Evolutionary conservation across 2,329 filamentous ascomycete genomes (phyloP), one percentile per base, ranked within the genome.

Genomic region (Colletotrichum sp.): DNA sequence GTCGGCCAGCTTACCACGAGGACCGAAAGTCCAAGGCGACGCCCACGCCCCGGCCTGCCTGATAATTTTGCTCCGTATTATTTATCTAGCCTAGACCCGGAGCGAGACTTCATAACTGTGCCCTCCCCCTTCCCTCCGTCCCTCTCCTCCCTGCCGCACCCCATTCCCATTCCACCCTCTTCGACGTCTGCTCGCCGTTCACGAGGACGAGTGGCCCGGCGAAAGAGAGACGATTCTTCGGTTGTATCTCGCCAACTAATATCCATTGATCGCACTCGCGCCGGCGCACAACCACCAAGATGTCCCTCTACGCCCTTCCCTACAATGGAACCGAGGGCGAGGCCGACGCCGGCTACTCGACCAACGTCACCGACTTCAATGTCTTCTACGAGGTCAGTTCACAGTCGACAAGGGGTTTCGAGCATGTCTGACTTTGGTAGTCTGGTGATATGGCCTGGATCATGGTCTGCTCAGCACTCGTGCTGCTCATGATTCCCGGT

Each of bases 401-500:
- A 43, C 24, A 5, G 8, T 24, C 5, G 61, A 32, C 12, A 18
- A 43, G 8, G 24, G 13, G 30, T 10, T 43, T 21, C 21, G 34
- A 21, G 24, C 32, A 9, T 43, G 6, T 70, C 36, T 55, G n/a
- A 34, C 74, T 9, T 48, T 13, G 26, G 1, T 26, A 96, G 93
- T 90, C 93, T 75, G 96, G 95, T 82, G 92, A 98, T 86, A 92
- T 98, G 81, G 91, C 93, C 73, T 98, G 95, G 93, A 91, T 98
- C 82, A 88, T 96, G 80, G 91, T 92, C 69, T 92, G 91, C 38
- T 91, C 95, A 5, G 95, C 94, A 18, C 91, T 98, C 65, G 95
- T 98, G 73, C 88, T 98, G 79, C 92, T 98, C 82, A 98, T 98
- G 95, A 95, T 98, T 83, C 96, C 96, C 48, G 96, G 96, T 73